Evolutionary conservation across 306 rosid genomes (phyloP).

Genomic region (Datisca glomerata): DNA sequence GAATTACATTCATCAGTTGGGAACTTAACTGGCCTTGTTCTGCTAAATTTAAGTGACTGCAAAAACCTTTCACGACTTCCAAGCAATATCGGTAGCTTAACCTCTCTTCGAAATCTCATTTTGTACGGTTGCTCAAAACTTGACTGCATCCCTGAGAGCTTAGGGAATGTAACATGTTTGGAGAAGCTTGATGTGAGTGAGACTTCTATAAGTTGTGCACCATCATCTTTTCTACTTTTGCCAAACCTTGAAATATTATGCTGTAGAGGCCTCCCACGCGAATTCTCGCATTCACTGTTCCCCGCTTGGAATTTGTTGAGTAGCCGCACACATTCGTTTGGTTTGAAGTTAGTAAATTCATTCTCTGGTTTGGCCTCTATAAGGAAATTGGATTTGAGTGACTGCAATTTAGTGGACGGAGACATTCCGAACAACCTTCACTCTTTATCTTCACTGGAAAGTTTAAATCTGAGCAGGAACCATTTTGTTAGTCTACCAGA

Average conservation of each 20-base stretch:
- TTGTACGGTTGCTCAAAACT: constrained; percentile 11
- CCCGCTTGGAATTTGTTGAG: not conserved
- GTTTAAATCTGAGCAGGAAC: constrained; percentile 5
- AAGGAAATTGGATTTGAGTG: constrained; percentile 4
- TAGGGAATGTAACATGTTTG: constrained; percentile 8
- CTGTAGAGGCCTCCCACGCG: not conserved
- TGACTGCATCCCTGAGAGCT: not conserved
- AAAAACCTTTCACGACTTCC: not conserved
- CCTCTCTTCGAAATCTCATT: constrained; percentile 4
- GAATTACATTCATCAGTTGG: constrained; percentile 5
- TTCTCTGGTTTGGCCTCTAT: not conserved
- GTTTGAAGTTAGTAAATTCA: constrained; percentile 3
- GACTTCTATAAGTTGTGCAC: constrained; percentile 5
- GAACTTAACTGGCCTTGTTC: constrained; percentile 1
- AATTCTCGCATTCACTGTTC: not conserved
- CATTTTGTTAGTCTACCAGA: constrained; percentile 6
- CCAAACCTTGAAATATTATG: not conserved
- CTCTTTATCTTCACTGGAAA: constrained; percentile 1
- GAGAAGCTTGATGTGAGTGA: constrained; percentile 6
- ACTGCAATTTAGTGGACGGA: constrained; percentile 5
- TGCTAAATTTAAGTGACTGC: constrained; percentile 4
- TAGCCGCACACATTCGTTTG: constrained; percentile 1
- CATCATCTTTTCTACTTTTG: constrained; percentile 8
- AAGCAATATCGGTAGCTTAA: not conserved
- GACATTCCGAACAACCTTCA: constrained; percentile 2